Conservation (phyloP, 208 protist species). For the Trypanosoma scelopori region DNA sequence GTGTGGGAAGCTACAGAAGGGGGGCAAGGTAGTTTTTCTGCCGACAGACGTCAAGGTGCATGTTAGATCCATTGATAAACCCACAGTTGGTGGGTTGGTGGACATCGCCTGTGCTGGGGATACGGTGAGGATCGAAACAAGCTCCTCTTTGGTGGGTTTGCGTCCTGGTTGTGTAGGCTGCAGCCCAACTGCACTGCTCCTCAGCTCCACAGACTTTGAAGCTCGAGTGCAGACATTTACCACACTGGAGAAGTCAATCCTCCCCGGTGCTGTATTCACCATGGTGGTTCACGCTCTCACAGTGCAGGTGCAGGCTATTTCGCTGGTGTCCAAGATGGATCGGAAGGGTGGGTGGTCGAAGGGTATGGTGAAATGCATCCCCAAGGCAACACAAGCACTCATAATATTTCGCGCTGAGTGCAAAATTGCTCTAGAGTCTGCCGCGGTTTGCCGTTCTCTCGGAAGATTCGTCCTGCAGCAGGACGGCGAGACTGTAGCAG, state of each 20-base stretch:
- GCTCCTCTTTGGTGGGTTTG: constrained; percentile 47
- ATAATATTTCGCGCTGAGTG: constrained; percentile 56
- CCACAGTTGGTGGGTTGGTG: constrained; percentile 52
- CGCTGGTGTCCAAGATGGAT: constrained; percentile 74
- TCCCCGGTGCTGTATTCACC: constrained; percentile 71
- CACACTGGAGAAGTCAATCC: constrained; percentile 56
- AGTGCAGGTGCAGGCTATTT: constrained; percentile 62
- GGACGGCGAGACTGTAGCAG: constrained; percentile 74
- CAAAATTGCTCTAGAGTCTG: constrained; percentile 65
- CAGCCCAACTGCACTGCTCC: constrained; percentile 21
- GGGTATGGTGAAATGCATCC: constrained; percentile 87
- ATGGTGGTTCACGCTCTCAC: constrained; percentile 72
- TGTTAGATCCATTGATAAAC: constrained; percentile 60
- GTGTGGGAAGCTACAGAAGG: constrained; percentile 55
- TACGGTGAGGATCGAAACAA: constrained; percentile 63
- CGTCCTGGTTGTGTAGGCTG: constrained; percentile 74
- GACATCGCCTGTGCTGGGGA: constrained; percentile 77
- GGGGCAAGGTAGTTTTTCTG: constrained; percentile 51
- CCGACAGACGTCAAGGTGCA: constrained; percentile 55
- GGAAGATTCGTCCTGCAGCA: constrained; percentile 84
- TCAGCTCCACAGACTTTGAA: constrained; percentile 65
- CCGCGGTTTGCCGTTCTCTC: constrained; percentile 68
- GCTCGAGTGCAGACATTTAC: constrained; percentile 79
- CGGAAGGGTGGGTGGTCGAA: constrained; percentile 68
- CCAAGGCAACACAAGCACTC: constrained; percentile 62